These are phyloP conservation scores for Mucor sp. DNA, from an alignment of 371 early-diverging fungal genomes.

Conservation along the genomic window DNA sequence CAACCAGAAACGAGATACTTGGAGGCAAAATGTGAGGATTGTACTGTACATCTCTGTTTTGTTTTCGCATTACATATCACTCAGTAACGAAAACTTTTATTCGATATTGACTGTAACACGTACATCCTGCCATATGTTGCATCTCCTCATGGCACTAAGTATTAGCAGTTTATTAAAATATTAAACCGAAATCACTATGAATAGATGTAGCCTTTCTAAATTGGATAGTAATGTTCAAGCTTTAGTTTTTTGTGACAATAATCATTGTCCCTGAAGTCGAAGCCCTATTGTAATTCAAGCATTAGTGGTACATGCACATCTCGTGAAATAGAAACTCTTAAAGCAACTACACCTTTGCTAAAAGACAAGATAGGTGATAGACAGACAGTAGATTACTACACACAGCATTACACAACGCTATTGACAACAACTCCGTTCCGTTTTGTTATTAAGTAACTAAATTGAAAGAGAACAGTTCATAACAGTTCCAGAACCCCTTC, in stretches of 20 bases:
- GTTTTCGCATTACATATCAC: not conserved
- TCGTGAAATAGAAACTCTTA: not conserved
- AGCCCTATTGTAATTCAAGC: not conserved
- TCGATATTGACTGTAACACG: not conserved
- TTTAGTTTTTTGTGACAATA: not conserved
- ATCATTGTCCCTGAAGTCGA: not conserved
- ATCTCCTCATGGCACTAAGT: not conserved
- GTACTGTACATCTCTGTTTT: constrained; percentile 1
- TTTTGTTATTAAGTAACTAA: not conserved
- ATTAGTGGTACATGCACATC: not conserved
- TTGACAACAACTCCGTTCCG: constrained; percentile 1
- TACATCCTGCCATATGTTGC: not conserved
- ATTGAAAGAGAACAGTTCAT: not conserved
- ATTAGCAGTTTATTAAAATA: not conserved
- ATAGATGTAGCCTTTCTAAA: not conserved
- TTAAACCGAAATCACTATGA: not conserved
- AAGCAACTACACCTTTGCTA: not conserved
- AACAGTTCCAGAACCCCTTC: constrained; percentile 2
- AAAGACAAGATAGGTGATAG: not conserved
- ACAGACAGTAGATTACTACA: not conserved
- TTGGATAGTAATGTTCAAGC: not conserved
- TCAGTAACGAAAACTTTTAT: not conserved
- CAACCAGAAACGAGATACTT: not conserved
- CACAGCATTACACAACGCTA: not conserved
- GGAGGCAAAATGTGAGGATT: not conserved